phyloP scores from a whole-genome alignment of 352 stramenopile species.

The Phytophthora pinifolia region DNA sequence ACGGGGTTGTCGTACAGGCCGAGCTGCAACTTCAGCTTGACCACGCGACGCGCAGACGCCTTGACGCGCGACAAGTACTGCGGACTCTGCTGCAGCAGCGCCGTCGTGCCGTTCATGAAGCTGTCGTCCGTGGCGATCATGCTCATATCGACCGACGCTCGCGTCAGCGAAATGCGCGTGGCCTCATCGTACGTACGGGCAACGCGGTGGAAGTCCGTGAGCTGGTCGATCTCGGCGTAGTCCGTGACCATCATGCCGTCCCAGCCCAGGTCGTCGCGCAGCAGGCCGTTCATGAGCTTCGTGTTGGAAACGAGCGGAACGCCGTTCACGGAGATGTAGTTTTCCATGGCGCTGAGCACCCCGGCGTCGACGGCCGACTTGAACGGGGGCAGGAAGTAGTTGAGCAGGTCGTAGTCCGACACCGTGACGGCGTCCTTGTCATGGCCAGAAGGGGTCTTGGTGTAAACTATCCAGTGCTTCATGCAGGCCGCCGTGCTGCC shows the following conservation, averaged over 20 bases:
- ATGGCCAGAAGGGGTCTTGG: conserved; percentile 59
- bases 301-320: conserved; percentile 81
- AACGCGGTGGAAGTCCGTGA: conserved; percentile 51
- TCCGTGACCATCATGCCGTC: conserved; percentile 89
- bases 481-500: conserved; percentile 66
- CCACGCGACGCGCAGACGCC: conserved; percentile 50
- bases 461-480: conserved; percentile 83
- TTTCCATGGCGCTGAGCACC: conserved; percentile 87
- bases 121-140: conserved; percentile 64
- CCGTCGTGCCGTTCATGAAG: conserved; percentile 47
- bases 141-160: conserved; percentile 87
- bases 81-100: conserved; percentile 35
- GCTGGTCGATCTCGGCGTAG: conserved; percentile 89
- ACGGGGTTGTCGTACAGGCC: conserved; percentile 62
- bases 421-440: conserved; percentile 69
- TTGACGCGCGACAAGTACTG: conserved; percentile 42
- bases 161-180: conserved; percentile 52
- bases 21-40: conserved; percentile 66
- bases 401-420: conserved; percentile 61
- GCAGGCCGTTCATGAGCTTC: conserved; percentile 63
- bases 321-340: conserved; percentile 88
- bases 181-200: conserved; percentile 42
- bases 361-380: conserved; percentile 61
- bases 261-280: conserved; percentile 79
- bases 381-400: conserved; percentile 76